phyloP scores from a whole-genome alignment of 768 basidiomycete species.

The Auricularia sp. region DNA sequence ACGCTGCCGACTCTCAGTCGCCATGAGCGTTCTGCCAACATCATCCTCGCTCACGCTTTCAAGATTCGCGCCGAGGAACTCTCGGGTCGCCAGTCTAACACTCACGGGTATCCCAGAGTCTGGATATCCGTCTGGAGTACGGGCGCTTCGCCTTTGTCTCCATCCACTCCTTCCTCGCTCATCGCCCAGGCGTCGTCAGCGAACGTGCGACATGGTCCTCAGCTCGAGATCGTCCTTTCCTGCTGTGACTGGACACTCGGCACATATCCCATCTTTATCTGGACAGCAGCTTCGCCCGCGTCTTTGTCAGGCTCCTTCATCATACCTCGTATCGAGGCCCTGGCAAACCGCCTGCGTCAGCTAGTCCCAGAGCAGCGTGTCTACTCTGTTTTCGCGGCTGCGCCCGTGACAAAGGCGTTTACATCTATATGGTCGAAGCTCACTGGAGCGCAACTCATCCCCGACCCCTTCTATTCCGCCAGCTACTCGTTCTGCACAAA shows the following conservation, averaged over 20 bases:
- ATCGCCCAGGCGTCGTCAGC: conserved; percentile 24
- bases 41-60: conserved; percentile 42
- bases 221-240: conserved; percentile 46
- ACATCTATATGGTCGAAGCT: conserved; percentile 35
- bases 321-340: conserved; percentile 27
- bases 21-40: conserved; percentile 37
- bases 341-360: conserved; percentile 31
- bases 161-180: conserved; percentile 33
- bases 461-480: conserved; percentile 51
- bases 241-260: conserved; percentile 49
- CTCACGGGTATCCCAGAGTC: conserved; percentile 22
- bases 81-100: conserved; percentile 22
- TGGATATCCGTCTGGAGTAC: conserved; percentile 23
- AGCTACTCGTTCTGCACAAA: conserved; percentile 45
- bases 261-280: conserved; percentile 58
- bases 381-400: conserved; percentile 57
- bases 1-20: conserved; percentile 28
- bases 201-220: conserved; percentile 27
- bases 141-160: conserved; percentile 13
- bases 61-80: conserved; percentile 30
- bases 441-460: conserved; percentile 30
- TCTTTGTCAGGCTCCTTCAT: conserved; percentile 29
- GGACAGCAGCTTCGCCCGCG: conserved; percentile 23
- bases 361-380: conserved; percentile 32
- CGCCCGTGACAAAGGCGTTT: conserved; percentile 36